A percentile compares a stretch with the other conserved stretches of the same genome.
Evolutionary conservation across 192 early-diverging fungal species (phyloP).

Genomic region (Coemansia sp.): DNA sequence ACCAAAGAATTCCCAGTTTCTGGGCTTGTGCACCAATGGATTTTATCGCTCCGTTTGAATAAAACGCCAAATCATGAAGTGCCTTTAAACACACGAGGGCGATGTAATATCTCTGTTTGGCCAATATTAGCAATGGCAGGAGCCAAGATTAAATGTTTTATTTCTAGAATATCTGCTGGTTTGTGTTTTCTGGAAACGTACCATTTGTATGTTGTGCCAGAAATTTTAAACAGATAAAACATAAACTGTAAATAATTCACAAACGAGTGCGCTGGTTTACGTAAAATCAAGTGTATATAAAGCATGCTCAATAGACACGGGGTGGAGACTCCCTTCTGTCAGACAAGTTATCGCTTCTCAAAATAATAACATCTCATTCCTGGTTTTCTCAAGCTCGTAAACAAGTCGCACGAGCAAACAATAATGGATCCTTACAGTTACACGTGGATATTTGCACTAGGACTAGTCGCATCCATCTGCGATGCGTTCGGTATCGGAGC

Average conservation of each 20-base stretch:
- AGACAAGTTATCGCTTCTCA: not conserved
- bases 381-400: no score
- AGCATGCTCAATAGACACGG: no score
- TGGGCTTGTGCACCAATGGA: not conserved
- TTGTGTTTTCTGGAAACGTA: not conserved
- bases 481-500: constrained; percentile 82
- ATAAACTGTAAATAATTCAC: not conserved
- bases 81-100: constrained; percentile 5
- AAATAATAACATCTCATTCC: not conserved
- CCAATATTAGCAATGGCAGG: not conserved
- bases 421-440: constrained; percentile 59
- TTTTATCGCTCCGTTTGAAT: no score
- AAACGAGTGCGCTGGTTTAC: not conserved
- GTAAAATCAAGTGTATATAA: not conserved
- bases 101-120: not conserved
- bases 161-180: constrained; percentile 1
- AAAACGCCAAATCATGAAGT: not conserved
- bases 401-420: no score
- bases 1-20: not conserved
- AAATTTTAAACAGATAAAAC: no score
- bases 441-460: constrained; percentile 69
- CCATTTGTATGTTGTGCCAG: no score
- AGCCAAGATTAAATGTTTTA: not conserved
- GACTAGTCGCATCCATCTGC: constrained; percentile 63
- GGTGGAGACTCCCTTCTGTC: not conserved